A percentile compares a stretch with the other conserved stretches of the same genome.
phyloP scores from a whole-genome alignment of 2,329 filamentous ascomycete species.

The Sporothrix phasma region DNA sequence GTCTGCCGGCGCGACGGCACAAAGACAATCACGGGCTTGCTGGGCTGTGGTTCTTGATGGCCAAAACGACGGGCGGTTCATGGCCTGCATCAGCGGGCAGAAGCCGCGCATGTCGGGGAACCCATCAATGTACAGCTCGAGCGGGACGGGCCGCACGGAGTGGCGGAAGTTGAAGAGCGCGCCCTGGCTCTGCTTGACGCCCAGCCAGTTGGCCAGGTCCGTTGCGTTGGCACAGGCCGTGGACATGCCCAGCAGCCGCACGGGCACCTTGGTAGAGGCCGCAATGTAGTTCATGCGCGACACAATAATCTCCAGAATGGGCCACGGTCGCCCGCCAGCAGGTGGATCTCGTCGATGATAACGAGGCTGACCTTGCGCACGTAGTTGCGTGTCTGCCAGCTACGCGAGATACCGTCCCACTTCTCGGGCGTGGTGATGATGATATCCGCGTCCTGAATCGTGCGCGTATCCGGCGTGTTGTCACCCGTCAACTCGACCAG shows the following conservation, averaged over 20 bases:
- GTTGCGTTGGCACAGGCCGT: slow-evolving; percentile 94
- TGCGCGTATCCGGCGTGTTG: slow-evolving; percentile 93
- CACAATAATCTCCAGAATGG: slow-evolving; percentile 95
- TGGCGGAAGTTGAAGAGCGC: slow-evolving; percentile 95
- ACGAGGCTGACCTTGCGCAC: slow-evolving; percentile 91
- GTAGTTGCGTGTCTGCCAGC: slow-evolving; percentile 95
- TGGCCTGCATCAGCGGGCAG: slow-evolving; percentile 96
- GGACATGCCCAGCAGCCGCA: slow-evolving; percentile 94
- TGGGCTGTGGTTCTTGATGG: slow-evolving; percentile 92
- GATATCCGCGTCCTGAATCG: slow-evolving; percentile 90
- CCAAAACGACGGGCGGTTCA: slow-evolving; percentile 97
- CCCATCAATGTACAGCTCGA: slow-evolving; percentile 95
- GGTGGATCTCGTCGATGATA: slow-evolving; percentile 96
- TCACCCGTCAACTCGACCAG: slow-evolving; percentile 89
- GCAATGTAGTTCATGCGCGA: slow-evolving; percentile 97
- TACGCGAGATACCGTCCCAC: slow-evolving; percentile 98
- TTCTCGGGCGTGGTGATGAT: slow-evolving; percentile 99
- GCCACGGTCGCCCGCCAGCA: slow-evolving; percentile 91
- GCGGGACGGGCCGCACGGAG: slow-evolving; percentile 87
- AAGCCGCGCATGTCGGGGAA: slow-evolving; percentile 94
- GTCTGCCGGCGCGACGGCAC: slow-evolving; percentile 94
- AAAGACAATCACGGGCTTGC: slow-evolving; percentile 96
- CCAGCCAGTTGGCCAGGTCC: slow-evolving; percentile 91
- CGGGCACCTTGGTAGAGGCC: slow-evolving; percentile 78
- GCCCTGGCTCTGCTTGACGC: slow-evolving; percentile 61